Evolutionary conservation across 2,329 filamentous ascomycete species (phyloP), one percentile per base, ranked within the genome.

Genomic region (Xylaria arbuscula): DNA sequence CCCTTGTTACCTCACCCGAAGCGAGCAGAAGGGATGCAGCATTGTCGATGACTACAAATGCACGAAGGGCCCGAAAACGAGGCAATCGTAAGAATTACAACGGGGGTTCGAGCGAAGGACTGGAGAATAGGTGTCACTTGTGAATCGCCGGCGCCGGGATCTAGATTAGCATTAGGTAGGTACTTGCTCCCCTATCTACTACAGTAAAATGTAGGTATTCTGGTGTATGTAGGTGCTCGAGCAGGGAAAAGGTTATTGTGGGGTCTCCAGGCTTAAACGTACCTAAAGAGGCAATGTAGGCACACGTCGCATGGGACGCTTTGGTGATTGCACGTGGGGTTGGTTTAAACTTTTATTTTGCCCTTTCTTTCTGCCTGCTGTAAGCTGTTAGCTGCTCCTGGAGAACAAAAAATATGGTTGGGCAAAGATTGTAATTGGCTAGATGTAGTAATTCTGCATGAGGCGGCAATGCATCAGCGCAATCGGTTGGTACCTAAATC

Each of bases 1-100:
- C 51, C 50, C 63, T 55, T 38, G 51, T 63, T 64, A 71, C 61
- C 66, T 70, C 56, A 28, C 66, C 32, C 54, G 55, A 36, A 54
- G 24, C 66, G 40, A 51, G 51, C 38, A 24, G 50, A 34, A 58
- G 55, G 38, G 47, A 69, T 62, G 40, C 60, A 69, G 53, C 69
- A 71, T 71, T 17, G 58, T 71, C 54, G 62, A 45, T 50, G 24
- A 53, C 13, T 47, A 11, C 45, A n/a, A 48, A 5, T 11, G 45
- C 19, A 13, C 19, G 45, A 24, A 48, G 22, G 19, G 45, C 45
- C 45, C 22, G 19, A 22, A 22, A 48, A 22, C 19, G 11, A 56
- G 2, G 24, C 19, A 13, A 45, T 6, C 4, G 10, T 17, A 17
- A 19, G 24, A n/a, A 22, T 28, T 17, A 40, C 8, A 11, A 56